Base-by-base conservation (phyloP, 2,329 filamentous ascomycete genomes). In the Fusarium sp. region DNA sequence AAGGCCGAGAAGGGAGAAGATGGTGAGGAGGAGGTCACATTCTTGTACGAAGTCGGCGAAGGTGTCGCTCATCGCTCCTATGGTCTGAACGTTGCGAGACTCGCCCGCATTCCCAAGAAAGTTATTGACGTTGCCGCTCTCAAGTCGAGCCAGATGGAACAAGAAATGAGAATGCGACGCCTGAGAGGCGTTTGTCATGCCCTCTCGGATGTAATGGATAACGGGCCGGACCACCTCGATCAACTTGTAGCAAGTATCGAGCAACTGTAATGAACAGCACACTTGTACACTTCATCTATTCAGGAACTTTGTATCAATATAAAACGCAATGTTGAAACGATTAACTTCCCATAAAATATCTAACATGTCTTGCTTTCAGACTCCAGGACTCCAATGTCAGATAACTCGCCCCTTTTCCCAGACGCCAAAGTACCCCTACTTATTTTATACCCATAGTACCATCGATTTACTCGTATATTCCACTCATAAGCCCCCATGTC, bases 51-150 rank as follows among this genome's bases (percentile, higher is more conserved):
- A 77, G 91, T 98, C 3, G 92, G 89, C 2, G 93, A 96, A 69
- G 96, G 96, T 13, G 93, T 97, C 13, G 95, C 96, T 10, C 95
- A 98, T 83, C 88, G 96, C 7, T 97, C 93, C 18, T 99, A 99
- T 78, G 96, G 97, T 1, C 78, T 99, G 59, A 98, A 98, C 78
- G 96, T 98, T 22, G 96, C 96, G 15, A 86, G 93, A 45, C 81
- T 99, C 54, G 96, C 96, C 4, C 91, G 91, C 52, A 87, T 99
- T 42, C 94, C 95, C 1, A 86, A 87, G 61, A 84, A 88, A 58
- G 88, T 98, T 18, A 84, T 98, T 34, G 92, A 95, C 26, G 84
- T 94, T 24, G 96, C 96, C 4, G 89, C 88, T n/a, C 82, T 84
- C 46, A 96, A 97, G 81, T 97, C 93, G 63, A 84, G 83, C 39